phyloP scores from a whole-genome alignment of 2,329 filamentous ascomycete species.

The Aspergillus ustus region DNA sequence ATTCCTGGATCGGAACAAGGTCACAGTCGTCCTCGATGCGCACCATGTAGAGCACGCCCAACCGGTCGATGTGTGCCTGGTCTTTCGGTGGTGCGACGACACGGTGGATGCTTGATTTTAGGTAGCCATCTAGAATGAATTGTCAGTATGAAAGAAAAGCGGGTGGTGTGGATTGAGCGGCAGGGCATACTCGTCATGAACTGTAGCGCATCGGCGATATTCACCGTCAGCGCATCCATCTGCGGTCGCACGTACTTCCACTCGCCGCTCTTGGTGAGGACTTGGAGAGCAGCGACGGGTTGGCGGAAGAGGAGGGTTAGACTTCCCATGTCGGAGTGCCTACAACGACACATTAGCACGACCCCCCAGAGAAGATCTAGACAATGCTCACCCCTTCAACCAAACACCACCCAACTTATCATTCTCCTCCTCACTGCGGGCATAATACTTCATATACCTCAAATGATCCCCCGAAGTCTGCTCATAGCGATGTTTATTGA shows the following conservation, averaged over 20 bases:
- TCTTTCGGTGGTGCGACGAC: constrained; percentile 5
- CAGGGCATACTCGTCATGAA: constrained; percentile 2
- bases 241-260: constrained; percentile 6
- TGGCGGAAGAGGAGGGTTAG: background rate
- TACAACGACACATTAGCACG: no score
- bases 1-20: constrained; percentile 2
- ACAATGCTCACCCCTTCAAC: no score
- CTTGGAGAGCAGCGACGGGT: background rate
- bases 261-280: background rate
- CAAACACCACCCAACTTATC: background rate
- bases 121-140: background rate
- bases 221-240: constrained; percentile 3
- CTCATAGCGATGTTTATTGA: constrained; percentile 6
- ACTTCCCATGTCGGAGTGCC: constrained; percentile 6
- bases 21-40: background rate
- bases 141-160: background rate
- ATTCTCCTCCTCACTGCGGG: background rate
- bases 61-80: background rate
- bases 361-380: no score
- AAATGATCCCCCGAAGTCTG: background rate
- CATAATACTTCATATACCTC: constrained; percentile 9
- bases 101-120: constrained; percentile 6
- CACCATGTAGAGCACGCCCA: constrained; percentile 4
- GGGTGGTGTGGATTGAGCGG: no score
- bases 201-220: constrained; percentile 3